Evolutionary conservation across 2,329 filamentous ascomycete species (phyloP), one percentile per base, ranked within the genome.

Genomic region (Penicillium sp.): DNA sequence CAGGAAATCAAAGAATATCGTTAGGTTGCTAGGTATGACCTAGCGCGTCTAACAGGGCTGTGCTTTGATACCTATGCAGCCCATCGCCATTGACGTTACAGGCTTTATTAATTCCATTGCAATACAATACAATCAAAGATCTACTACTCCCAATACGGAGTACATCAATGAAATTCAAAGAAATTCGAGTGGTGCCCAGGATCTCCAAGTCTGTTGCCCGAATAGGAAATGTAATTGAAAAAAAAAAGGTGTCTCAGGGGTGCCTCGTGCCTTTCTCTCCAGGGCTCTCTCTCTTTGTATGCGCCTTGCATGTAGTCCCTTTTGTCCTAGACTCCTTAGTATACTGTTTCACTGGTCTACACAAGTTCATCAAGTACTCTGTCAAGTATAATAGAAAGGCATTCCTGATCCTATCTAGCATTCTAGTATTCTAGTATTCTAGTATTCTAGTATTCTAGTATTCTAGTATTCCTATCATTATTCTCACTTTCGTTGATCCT

Each of bases 171-270:
- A 39, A 32, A 22, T 26, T 14, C 44, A 37, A 53, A 54, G 31
- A 35, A 37, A 31, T 11, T 22, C 16, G 8, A 54, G 14, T 18
- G n/a, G n/a, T n/a, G n/a, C n/a, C n/a, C 16, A 9, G 26, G 38
- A 54, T 54, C 52, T 29, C 9, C 26, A 29, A 9, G 26, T 8
- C 26, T 31, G 5, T 13, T 35, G 10, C 53, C 57, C 1, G 5
- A 62, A 51, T 53, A 53, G 61, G 61, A 53, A 61, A 47, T 53
- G 56, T 61, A 58, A 60, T 59, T 34, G 55, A 16, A 42, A 49
- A 37, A 40, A 49, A 38, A 31, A 26, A n/a, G n/a, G 39, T 61
- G 58, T 62, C 53, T 61, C 60, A 62, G 60, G 61, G 59, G 39
- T 40, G 43, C 57, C 60, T 63, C 60, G 57, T 61, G 58, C 57